A percentile compares a stretch with the other conserved stretches of the same genome.
Conservation (phyloP, 805 yeast species). For the Trichomonascus vanleenenianus region DNA sequence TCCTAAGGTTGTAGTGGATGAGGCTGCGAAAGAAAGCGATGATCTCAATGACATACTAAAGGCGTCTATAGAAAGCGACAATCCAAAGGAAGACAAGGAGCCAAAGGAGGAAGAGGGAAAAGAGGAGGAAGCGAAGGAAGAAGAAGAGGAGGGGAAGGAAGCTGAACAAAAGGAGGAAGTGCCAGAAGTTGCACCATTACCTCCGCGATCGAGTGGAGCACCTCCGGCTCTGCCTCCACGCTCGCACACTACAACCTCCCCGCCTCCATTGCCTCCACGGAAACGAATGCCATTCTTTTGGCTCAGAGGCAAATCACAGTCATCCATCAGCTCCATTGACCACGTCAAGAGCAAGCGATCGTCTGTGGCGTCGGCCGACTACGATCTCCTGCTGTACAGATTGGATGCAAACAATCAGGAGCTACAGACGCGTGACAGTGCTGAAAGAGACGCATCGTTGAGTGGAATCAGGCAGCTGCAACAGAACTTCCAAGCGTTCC, state of each 20-base stretch:
- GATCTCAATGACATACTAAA: no score
- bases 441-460: conserved; percentile 44
- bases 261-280: conserved; percentile 28
- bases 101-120: not conserved
- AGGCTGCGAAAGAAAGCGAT: no score
- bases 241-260: not conserved
- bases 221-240: no score
- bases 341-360: not conserved
- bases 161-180: not conserved
- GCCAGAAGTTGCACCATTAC: not conserved
- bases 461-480: conserved; percentile 35
- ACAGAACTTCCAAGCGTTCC: conserved; percentile 25
- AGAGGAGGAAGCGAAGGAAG: not conserved
- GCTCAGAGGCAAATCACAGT: conserved; percentile 17
- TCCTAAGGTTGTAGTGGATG: no score
- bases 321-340: conserved; percentile 2
- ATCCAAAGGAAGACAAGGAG: not conserved
- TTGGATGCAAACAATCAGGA: conserved; percentile 48
- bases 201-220: no score
- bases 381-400: conserved; percentile 55
- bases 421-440: conserved; percentile 41
- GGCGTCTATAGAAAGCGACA: not conserved
- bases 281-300: conserved; percentile 25
- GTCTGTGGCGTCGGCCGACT: conserved; percentile 31
- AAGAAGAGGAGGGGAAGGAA: not conserved